Evolutionary conservation across 2,329 filamentous ascomycete genomes (phyloP).

Genomic region (Alternaria sp.): DNA sequence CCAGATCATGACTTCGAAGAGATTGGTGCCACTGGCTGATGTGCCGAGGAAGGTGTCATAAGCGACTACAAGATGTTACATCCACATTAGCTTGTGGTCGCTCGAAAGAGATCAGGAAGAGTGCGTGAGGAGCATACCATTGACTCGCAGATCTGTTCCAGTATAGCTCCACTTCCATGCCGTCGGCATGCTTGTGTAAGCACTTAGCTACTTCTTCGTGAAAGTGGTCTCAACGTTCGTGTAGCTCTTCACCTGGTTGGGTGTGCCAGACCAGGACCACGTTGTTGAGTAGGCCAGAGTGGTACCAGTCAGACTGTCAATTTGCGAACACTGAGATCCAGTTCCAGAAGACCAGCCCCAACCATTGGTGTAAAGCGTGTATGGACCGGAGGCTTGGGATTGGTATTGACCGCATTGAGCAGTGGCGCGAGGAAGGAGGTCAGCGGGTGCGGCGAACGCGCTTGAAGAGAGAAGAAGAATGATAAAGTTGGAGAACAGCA

Average conservation of each 20-base stretch:
- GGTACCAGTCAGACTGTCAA: not conserved
- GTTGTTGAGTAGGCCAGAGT: not conserved
- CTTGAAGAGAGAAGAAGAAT: not conserved
- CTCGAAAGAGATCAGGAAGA: accelerated
- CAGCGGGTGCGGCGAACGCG: not conserved
- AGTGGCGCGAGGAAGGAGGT: not conserved
- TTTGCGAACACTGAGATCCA: not conserved
- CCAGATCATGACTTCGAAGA: conserved; percentile 1
- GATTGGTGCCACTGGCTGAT: not conserved
- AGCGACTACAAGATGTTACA: not conserved
- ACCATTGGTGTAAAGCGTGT: not conserved
- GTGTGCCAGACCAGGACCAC: no score
- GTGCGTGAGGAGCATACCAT: no score
- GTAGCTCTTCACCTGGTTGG: no score
- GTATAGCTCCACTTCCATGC: no score
- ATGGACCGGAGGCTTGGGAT: not conserved
- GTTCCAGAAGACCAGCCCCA: not conserved
- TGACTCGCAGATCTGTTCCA: no score
- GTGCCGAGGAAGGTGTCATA: not conserved
- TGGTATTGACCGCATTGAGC: not conserved
- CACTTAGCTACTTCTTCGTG: no score
- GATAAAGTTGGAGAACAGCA: not conserved
- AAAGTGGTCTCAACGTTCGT: no score
- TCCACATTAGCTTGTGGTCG: no score
- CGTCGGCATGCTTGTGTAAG: no score